Conservation (phyloP, 1,284 basidiomycete species). For the Ceratobasidium sp. region DNA sequence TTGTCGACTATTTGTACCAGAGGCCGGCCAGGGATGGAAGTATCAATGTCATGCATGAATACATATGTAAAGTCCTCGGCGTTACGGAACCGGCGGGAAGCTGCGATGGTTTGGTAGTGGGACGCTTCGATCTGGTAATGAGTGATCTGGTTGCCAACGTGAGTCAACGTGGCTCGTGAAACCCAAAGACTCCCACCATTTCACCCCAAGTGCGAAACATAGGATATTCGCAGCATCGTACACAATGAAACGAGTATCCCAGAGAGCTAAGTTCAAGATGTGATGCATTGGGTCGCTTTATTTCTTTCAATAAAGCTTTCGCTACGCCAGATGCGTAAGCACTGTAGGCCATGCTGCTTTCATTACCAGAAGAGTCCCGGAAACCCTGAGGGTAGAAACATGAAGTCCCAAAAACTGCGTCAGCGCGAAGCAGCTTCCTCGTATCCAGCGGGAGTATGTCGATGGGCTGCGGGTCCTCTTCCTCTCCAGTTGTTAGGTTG, state of each 20-base stretch:
- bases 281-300: not conserved
- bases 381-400: conserved; percentile 14
- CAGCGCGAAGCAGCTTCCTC: conserved; percentile 8
- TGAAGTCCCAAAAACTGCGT: not conserved
- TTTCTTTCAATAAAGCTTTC: not conserved
- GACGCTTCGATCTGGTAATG: conserved; percentile 3
- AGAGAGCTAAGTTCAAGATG: conserved; percentile 5
- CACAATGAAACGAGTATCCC: not conserved
- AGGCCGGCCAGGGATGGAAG: no score
- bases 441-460: not conserved
- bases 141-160: no score
- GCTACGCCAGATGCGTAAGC: not conserved
- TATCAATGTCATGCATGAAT: conserved; percentile 3
- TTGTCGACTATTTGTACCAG: no score
- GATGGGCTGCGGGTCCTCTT: no score
- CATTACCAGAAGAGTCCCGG: not conserved
- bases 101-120: not conserved
- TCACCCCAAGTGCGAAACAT: not conserved
- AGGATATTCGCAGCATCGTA: not conserved
- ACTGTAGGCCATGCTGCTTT: not conserved
- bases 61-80: not conserved
- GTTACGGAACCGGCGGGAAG: not conserved
- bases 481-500: no score
- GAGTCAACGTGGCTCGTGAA: no score
- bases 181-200: not conserved